Evolutionary conservation across 169 alveolate genomes (phyloP), one percentile per base, ranked within the genome.

Genomic region (Perkinsus olseni): DNA sequence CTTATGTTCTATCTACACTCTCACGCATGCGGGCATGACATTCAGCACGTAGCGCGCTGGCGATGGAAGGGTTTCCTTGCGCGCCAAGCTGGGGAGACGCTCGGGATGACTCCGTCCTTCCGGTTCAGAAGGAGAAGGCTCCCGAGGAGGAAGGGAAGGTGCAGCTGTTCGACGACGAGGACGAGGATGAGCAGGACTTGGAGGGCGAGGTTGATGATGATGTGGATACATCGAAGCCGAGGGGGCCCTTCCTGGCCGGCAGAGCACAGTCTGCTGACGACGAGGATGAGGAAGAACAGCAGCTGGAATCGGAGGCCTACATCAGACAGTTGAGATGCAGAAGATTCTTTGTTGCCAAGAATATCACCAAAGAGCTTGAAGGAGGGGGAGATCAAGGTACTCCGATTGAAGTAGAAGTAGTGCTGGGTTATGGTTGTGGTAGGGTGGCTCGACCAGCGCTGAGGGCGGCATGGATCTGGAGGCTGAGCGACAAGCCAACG

Each of bases 121-220:
- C 50, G 3, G 11, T 40, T 62, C 82, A 62, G 51, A 39, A 62
- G 36, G 28, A 1, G 74, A 91, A 24, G 91, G 74, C 17, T 74
- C 39, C 91, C 36, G 91, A 74, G 74, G 91, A 36, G 38, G 91
- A 50, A 0, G 93, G 74, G 38, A 74, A 74, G 74, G 74, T 28
- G 51, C 34, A 74, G 93, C 39, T 38, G 24, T 39, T 31, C 31
- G 62, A 48, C 0, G 95, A 91, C n/a, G 38, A 95, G 91, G 96
- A 95, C 0, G 96, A 92, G 37, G 96, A 93, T 38, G 96, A 94
- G 90, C 93, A 93, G 0, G 96, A 95, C 92, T 93, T 92, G 94
- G 94, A 96, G 39, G 94, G 95, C 39, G 98, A 96, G 90, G 92
- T 94, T 38, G 95, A 94, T 38, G 95, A 93, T 74, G 93, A 92